Evolutionary conservation across 148 eudicot genomes (phyloP).

Genomic region (Nepenthes gracilis): DNA sequence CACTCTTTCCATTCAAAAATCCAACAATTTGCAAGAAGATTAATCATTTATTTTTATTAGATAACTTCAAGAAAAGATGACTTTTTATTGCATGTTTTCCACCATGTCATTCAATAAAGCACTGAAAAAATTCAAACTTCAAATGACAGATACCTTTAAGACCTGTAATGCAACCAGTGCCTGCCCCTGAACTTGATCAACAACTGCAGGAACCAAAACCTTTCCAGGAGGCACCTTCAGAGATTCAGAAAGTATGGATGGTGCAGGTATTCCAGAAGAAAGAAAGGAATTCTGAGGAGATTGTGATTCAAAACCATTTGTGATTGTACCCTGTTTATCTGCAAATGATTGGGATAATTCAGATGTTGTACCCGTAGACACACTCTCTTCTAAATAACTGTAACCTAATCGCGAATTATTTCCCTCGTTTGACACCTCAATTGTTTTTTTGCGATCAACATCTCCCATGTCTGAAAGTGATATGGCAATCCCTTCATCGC

Average conservation of each 20-base stretch:
- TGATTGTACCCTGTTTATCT: constrained; percentile 21
- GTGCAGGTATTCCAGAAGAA: constrained; percentile 86
- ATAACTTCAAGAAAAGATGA: too few species aligned
- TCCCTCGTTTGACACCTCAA: constrained; percentile 21
- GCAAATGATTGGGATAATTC: constrained; percentile 23
- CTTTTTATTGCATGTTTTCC: too few species aligned
- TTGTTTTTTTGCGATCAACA: constrained; percentile 13
- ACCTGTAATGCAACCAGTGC: constrained; percentile 89
- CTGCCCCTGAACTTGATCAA: constrained; percentile 89
- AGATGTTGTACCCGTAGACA: constrained; percentile 13
- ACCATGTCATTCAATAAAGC: too few species aligned
- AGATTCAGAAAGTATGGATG: constrained; percentile 64
- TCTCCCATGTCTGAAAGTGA: constrained; percentile 21
- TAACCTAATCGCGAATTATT: constrained; percentile 13
- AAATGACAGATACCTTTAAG: constrained; percentile 49
- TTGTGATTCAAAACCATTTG: constrained; percentile 26
- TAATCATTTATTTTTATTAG: too few species aligned
- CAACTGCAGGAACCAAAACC: constrained; percentile 78
- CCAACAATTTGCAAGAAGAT: too few species aligned
- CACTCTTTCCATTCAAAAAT: too few species aligned
- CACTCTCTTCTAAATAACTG: constrained; percentile 17
- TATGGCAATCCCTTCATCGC: constrained; percentile 10
- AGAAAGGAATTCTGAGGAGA: constrained; percentile 24
- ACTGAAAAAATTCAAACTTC: neutral
- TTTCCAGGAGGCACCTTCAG: constrained; percentile 68